These are phyloP conservation scores for Fusarium xylarioides DNA, from an alignment of 2,329 filamentous ascomycete genomes.

Conservation along the genomic window DNA sequence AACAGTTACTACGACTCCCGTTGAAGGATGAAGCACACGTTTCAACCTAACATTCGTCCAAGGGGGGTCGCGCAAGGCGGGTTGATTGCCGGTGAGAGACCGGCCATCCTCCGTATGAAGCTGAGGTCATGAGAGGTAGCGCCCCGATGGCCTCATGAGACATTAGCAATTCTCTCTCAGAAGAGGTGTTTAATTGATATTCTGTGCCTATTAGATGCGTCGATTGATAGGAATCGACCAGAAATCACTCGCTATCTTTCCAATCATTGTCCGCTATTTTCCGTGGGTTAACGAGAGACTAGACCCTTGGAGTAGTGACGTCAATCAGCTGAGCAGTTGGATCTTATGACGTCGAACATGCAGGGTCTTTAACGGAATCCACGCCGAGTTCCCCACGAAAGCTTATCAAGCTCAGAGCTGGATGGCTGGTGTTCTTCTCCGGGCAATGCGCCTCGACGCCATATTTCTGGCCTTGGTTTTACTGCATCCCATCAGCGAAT, in stretches of 20 bases:
- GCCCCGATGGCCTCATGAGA: constrained; percentile 7
- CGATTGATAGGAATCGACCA: neutral
- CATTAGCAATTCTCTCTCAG: neutral
- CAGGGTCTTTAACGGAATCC: constrained; percentile 35
- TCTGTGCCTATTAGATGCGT: neutral
- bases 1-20: neutral
- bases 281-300: neutral
- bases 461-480: constrained; percentile 25
- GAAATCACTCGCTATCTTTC: neutral
- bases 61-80: neutral
- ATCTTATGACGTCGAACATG: constrained; percentile 39
- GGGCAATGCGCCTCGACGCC: constrained; percentile 37
- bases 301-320: constrained; percentile 27
- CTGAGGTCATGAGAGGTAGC: neutral
- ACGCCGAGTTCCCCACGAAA: constrained; percentile 22
- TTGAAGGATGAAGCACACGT: constrained; percentile 23
- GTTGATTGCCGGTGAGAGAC: neutral
- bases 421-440: constrained; percentile 16
- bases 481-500: constrained; percentile 17
- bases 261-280: constrained; percentile 4
- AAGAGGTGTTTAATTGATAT: neutral
- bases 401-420: constrained; percentile 11
- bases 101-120: neutral
- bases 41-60: constrained; percentile 19
- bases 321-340: constrained; percentile 32